phyloP scores from a whole-genome alignment of 2,329 filamentous ascomycete species.

The Pseudocercospora musae region DNA sequence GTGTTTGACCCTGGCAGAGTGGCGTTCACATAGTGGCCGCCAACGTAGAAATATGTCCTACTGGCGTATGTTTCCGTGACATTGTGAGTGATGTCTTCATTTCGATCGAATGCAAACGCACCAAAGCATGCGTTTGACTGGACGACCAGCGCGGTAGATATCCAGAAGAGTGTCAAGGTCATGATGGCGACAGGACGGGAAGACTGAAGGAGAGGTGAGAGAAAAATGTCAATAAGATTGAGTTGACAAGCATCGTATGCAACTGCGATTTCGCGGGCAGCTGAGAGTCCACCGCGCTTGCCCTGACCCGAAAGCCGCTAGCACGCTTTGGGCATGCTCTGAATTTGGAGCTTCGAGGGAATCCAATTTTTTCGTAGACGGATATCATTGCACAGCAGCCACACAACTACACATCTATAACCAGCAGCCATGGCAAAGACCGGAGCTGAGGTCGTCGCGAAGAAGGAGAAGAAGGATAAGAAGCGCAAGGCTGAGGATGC shows the following conservation, averaged over 20 bases:
- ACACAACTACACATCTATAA: not conserved
- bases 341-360: not conserved
- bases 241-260: not conserved
- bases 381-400: not conserved
- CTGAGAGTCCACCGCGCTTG: not conserved
- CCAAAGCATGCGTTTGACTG: not conserved
- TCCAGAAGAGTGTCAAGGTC: not conserved
- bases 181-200: not conserved
- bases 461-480: conserved; percentile 39
- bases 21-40: conserved; percentile 26
- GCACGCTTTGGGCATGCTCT: not conserved
- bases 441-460: conserved; percentile 34
- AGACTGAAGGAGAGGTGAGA: not conserved
- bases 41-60: conserved; percentile 24
- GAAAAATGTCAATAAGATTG: not conserved
- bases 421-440: conserved; percentile 38
- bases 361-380: not conserved
- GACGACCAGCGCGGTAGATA: not conserved
- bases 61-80: conserved; percentile 5
- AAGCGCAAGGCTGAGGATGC: conserved; percentile 33
- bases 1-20: conserved; percentile 15
- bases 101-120: not conserved
- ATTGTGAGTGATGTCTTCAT: not conserved
- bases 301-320: not conserved
- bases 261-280: not conserved